Evolutionary conservation across 106 monocot species (phyloP), one percentile per base, ranked within the genome.

Genomic region (Apostasia shenzhenica): DNA sequence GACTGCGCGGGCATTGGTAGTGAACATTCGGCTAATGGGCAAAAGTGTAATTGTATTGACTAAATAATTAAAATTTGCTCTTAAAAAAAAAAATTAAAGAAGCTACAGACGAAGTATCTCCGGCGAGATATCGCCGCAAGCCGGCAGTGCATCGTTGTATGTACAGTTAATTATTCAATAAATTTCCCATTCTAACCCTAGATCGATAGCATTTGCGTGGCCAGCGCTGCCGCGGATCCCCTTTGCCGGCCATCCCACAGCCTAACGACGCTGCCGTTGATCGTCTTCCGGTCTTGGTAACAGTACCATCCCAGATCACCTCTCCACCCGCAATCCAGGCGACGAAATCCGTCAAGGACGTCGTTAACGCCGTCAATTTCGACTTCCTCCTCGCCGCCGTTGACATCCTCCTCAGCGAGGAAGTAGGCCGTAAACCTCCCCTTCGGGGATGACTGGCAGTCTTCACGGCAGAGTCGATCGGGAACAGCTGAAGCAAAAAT

Each of bases 201-300:
- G 26, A 26, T 26, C 26, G 26, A 26, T 0, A 26, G 26, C 26
- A 26, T 6, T 1, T 47, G 43, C 56, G 11, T 26, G 68, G 14
- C 51, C 59, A 10, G 7, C 37, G 39, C 13, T 26, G 14, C 5
- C 5, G 3, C 39, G 1, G n/a, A 48, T n/a, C 45, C 45, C 10
- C 13, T 63, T 5, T 8, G 59, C 45, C 38, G 2, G 8, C 26
- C 48, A 48, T 65, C 75, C 93, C 93, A 93, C 45, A 89, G 67
- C 73, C 76, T 75, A 8, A 93, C 86, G 1, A 93, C 86, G 70
- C 70, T 89, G 10, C 93, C 93, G 78, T 80, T 84, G 52, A 93
- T 45, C 73, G 58, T 72, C 69, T 77, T 67, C 67, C 69, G 38
- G 54, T 89, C 82, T 80, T 84, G 84, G 73, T 70, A 82, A 57